Conservation (phyloP, 2,329 filamentous ascomycete genomes). For the Intubia oerlemansii region DNA sequence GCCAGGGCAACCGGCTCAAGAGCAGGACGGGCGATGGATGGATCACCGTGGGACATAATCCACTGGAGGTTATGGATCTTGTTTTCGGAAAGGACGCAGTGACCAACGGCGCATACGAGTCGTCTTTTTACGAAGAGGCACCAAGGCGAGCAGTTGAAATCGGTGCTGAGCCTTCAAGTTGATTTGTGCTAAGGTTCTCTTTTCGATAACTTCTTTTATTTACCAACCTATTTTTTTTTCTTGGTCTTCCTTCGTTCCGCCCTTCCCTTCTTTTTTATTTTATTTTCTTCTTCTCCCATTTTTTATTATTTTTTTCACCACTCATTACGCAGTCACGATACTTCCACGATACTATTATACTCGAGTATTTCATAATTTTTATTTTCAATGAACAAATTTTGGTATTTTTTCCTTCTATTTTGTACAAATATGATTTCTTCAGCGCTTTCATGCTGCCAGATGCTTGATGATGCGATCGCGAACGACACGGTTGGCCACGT, state of each 20-base stretch:
- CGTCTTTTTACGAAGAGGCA: too few relatives aligned
- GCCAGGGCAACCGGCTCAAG: conserved; percentile 2
- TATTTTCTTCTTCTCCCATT: not conserved
- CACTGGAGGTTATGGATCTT: conserved; percentile 4
- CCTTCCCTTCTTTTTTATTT: not conserved
- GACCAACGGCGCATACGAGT: too few relatives aligned
- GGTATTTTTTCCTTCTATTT: too few relatives aligned
- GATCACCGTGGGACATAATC: conserved; percentile 4
- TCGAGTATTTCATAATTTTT: too few relatives aligned
- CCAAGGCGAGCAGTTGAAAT: too few relatives aligned
- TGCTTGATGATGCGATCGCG: conserved; percentile 48
- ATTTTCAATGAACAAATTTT: too few relatives aligned
- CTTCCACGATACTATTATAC: too few relatives aligned
- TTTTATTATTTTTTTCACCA: not conserved
- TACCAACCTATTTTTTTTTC: not conserved
- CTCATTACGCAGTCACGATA: too few relatives aligned
- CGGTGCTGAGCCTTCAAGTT: too few relatives aligned
- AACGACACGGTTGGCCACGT: conserved; percentile 52
- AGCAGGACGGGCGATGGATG: not conserved
- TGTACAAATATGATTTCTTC: too few relatives aligned
- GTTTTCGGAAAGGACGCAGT: conserved; percentile 3
- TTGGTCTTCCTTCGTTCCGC: not conserved
- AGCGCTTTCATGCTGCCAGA: too few relatives aligned
- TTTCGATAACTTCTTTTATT: not conserved
- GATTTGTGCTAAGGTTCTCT: too few relatives aligned